Evolutionary conservation across 1,284 basidiomycete species (phyloP), one percentile per base, ranked within the genome.

Genomic region (Taiwanofungus camphoratus): DNA sequence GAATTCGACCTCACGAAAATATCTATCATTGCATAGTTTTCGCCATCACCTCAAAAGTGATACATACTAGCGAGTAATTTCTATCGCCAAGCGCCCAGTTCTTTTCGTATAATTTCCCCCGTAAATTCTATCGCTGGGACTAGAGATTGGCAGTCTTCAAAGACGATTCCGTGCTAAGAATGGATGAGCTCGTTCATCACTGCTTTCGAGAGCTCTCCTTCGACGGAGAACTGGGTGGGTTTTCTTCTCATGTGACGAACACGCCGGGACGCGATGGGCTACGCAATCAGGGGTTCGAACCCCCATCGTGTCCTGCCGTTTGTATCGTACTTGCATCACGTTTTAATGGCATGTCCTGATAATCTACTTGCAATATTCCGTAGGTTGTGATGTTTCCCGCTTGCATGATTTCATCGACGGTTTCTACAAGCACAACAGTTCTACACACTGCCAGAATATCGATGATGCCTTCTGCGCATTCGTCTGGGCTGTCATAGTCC

Each of bases 381-480:
- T 51, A 86, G 89, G 89, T 3, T 87, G 81, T 59, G 70, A 82
- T 52, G 72, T 80, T 39, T 77, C 77, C 16, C 77, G 86, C 29
- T 65, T 91, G 45, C 69, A 69, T 41, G 76, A 81, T 56, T 88
- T 88, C 55, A 69, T 91, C 41, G 49, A 64, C 26, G 78, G 74
- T 30, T 90, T 83, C 56, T 83, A 87, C 60, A 47, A 64, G 9
- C 68, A 69, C 38, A 61, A 64, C 20, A 53, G 61, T 22, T 54
- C 64, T 13, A 58, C 63, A 19, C 61, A 58, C 36, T 31, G 60
- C 2, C 83, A 91, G 56, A 77, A 69, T 36, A 65, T 83, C 24
- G 91, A 94, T 57, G 82, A 84, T 50, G 64, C 76, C 3, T 92
- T 90, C 56, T 79, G 77, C 55, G 76, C 79, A 1, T 92, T 88